Conservation (phyloP, 2,329 filamentous ascomycete genomes). For the Fusarium nanum region DNA sequence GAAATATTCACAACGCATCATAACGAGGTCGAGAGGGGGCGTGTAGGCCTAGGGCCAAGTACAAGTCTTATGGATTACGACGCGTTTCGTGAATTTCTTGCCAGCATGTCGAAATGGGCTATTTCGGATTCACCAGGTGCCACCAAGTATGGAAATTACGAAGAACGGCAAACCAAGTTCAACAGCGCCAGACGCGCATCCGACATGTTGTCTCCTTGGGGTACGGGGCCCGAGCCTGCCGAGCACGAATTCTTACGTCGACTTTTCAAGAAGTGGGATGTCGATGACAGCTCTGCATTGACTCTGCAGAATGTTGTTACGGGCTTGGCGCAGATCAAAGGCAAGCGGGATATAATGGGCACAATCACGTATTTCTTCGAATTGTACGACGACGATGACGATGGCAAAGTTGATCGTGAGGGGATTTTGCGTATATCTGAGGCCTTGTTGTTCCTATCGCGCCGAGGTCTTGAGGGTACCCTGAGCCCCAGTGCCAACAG, state of each 20-base stretch:
- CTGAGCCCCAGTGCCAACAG: slow-evolving; percentile 73
- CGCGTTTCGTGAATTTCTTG: slow-evolving; percentile 92
- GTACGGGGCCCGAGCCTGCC: slow-evolving; percentile 73
- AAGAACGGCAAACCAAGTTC: slow-evolving; percentile 69
- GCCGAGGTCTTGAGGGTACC: slow-evolving; percentile 83
- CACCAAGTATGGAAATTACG: slow-evolving; percentile 57
- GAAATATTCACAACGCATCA: slow-evolving; percentile 53
- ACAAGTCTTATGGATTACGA: slow-evolving; percentile 97
- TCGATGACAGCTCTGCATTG: slow-evolving; percentile 78
- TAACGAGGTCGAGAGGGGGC: slow-evolving; percentile 79
- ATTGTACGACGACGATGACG: slow-evolving; percentile 91
- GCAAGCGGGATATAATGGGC: slow-evolving; percentile 95
- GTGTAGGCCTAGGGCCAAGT: slow-evolving; percentile 88
- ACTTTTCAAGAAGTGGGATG: slow-evolving; percentile 89
- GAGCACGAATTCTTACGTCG: slow-evolving; percentile 95
- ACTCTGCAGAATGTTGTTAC: slow-evolving; percentile 92
- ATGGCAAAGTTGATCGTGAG: slow-evolving; percentile 93
- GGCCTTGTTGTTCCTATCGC: slow-evolving; percentile 89
- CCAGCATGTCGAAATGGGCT: slow-evolving; percentile 91
- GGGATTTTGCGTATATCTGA: slow-evolving; percentile 96
- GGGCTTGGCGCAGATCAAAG: slow-evolving; percentile 90
- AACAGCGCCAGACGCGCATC: slow-evolving; percentile 64
- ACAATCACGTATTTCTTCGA: slow-evolving; percentile 99
- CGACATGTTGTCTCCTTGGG: slow-evolving; percentile 64
- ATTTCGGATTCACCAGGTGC: slow-evolving; percentile 83